Evolutionary conservation across 208 protist genomes (phyloP).

Genomic region (Wallacemonas sp.): DNA sequence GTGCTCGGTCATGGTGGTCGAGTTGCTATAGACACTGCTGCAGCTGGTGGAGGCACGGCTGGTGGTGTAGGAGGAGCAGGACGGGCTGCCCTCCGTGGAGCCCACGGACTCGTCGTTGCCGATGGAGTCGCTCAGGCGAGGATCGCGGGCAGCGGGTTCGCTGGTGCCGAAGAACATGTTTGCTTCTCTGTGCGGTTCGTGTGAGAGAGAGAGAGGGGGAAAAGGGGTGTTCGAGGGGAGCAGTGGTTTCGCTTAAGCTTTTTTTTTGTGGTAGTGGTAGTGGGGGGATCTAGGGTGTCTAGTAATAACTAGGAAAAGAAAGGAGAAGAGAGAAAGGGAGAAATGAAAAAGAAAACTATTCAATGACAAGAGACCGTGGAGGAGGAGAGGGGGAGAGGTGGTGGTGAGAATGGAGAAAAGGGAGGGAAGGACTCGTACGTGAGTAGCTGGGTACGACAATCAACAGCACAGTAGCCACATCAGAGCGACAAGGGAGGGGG

Average conservation of each 20-base stretch:
- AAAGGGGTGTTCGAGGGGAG: not conserved
- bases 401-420: not conserved
- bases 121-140: conserved; percentile 18
- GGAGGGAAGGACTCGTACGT: not conserved
- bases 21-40: conserved; percentile 27
- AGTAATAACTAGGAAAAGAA: not conserved
- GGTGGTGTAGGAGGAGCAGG: conserved; percentile 31
- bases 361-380: not conserved
- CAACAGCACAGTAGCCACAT: not conserved
- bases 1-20: conserved; percentile 27
- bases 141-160: conserved; percentile 20
- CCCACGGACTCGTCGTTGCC: conserved; percentile 22
- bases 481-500: too few relatives aligned
- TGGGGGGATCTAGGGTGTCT: too few relatives aligned
- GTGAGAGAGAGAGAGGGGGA: not conserved
- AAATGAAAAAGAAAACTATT: conserved; percentile 1
- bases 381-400: not conserved
- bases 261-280: too few relatives aligned
- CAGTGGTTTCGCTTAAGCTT: too few relatives aligned
- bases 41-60: conserved; percentile 27
- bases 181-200: not conserved
- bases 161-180: conserved; percentile 16
- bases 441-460: not conserved
- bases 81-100: conserved; percentile 20
- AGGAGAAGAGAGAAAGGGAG: not conserved